Conservation (phyloP, 345 rosid species). For the Populus euphratica region DNA sequence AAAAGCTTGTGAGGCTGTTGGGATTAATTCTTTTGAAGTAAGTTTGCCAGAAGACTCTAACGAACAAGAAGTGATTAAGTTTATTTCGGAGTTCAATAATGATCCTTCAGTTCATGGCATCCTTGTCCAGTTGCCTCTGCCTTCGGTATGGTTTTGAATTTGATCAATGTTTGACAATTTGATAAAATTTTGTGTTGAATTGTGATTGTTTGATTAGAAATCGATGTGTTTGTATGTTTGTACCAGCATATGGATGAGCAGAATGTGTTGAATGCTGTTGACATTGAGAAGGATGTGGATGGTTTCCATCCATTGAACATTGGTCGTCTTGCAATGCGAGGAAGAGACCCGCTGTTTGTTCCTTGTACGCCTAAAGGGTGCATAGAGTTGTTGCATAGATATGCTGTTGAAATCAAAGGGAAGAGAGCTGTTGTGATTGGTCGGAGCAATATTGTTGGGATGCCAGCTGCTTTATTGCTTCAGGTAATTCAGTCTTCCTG, state of each 20-base stretch:
- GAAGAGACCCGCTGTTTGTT: constrained; percentile 73
- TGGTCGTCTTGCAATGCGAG: constrained; percentile 82
- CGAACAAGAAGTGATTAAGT: constrained; percentile 62
- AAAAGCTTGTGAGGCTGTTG: constrained; percentile 77
- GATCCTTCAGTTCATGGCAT: constrained; percentile 83
- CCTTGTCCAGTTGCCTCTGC: constrained; percentile 85
- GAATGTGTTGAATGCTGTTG: constrained; percentile 64
- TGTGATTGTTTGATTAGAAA: background rate
- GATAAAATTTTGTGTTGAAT: background rate
- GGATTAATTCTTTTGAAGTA: constrained; percentile 70
- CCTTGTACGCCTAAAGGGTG: constrained; percentile 96
- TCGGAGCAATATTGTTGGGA: constrained; percentile 90
- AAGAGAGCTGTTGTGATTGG: constrained; percentile 83
- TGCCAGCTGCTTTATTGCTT: constrained; percentile 84
- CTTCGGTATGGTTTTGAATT: constrained; percentile 50
- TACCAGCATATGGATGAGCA: constrained; percentile 77
- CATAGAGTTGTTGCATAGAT: constrained; percentile 73
- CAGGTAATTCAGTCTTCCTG: constrained; percentile 42
- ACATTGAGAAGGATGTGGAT: constrained; percentile 82
- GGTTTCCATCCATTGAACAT: constrained; percentile 87
- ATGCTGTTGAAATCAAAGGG: constrained; percentile 68
- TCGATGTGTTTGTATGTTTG: constrained; percentile 7
- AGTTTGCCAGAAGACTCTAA: constrained; percentile 51
- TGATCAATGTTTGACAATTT: background rate
- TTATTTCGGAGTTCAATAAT: constrained; percentile 52